Evolutionary conservation across 1,139 yeast species (phyloP).

Genomic region (Hyphopichia buzzinii): DNA sequence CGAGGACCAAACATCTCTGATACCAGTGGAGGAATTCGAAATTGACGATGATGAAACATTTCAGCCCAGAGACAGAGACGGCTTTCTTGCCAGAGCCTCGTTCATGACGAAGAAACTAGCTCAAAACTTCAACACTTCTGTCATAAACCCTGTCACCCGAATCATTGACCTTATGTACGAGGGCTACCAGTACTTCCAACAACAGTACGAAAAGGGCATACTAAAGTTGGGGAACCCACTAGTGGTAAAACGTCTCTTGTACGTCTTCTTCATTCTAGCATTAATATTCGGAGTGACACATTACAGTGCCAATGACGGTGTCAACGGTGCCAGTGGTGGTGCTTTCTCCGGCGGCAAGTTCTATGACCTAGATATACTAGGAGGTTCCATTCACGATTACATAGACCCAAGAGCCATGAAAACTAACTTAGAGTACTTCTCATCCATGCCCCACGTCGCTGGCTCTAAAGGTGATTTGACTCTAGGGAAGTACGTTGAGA

Average conservation of each 20-base stretch:
- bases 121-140: conserved; percentile 37
- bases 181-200: conserved; percentile 43
- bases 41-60: conserved; percentile 30
- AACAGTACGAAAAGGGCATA: conserved; percentile 54
- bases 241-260: conserved; percentile 72
- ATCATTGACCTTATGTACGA: conserved; percentile 71
- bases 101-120: conserved; percentile 32
- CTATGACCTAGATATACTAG: conserved; percentile 54
- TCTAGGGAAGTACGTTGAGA: conserved; percentile 61
- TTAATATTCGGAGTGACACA: conserved; percentile 58
- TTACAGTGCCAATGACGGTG: conserved; percentile 50
- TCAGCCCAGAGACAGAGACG: conserved; percentile 15
- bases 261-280: conserved; percentile 60
- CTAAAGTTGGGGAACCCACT: conserved; percentile 80
- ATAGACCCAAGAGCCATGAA: conserved; percentile 61
- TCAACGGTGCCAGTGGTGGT: conserved; percentile 41
- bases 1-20: not conserved
- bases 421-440: conserved; percentile 70
- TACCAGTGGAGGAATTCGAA: conserved; percentile 39
- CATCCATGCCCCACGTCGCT: conserved; percentile 82
- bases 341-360: conserved; percentile 57
- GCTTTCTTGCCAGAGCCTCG: conserved; percentile 29
- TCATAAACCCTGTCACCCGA: conserved; percentile 53
- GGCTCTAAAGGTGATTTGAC: conserved; percentile 86
- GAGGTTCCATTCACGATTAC: conserved; percentile 45